Evolutionary conservation across 257 asterid genomes (phyloP).

Genomic region (Handroanthus guayacan): DNA sequence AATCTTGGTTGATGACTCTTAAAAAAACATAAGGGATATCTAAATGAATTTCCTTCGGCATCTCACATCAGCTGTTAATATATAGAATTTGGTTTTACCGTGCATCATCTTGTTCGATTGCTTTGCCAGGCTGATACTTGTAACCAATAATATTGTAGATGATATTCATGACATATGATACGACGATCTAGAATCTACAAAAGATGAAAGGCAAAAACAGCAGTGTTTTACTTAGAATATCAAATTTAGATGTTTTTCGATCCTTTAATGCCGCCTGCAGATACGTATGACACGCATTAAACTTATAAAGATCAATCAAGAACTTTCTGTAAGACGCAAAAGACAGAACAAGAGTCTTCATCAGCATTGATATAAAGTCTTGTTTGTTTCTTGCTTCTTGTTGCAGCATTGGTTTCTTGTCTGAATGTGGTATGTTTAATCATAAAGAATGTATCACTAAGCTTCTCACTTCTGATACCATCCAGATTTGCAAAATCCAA

Average conservation of each 20-base stretch:
- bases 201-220: too few species aligned
- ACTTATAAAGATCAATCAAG: neutral
- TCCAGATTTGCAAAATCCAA: too few species aligned
- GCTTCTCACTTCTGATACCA: neutral
- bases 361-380: neutral
- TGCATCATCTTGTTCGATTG: too few species aligned
- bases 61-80: neutral
- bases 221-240: too few species aligned
- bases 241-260: neutral
- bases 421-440: neutral
- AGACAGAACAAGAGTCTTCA: neutral
- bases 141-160: too few species aligned
- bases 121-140: too few species aligned
- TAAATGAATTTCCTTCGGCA: neutral
- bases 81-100: neutral
- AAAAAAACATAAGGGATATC: neutral
- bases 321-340: neutral
- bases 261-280: neutral
- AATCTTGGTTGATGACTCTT: constrained; percentile 22
- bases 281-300: neutral
- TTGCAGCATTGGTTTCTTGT: neutral
- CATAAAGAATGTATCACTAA: too few species aligned
- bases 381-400: neutral
- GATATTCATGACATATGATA: too few species aligned
- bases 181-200: too few species aligned